These are phyloP conservation scores for Persicaria tinctoria DNA, from an alignment of 148 eudicot species.

Conservation along the genomic window DNA sequence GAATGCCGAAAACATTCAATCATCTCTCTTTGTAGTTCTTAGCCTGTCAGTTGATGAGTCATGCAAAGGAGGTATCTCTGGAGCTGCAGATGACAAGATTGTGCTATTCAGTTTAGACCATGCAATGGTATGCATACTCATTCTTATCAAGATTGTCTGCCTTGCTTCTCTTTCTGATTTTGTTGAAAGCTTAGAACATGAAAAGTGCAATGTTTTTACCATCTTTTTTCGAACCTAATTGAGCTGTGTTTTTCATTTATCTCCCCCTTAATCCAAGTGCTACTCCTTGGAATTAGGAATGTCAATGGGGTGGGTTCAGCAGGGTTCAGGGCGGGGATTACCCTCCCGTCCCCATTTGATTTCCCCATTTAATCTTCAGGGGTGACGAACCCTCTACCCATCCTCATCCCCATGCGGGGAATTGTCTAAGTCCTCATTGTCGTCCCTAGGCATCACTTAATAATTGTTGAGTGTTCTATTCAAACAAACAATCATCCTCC, in stretches of 20 bases:
- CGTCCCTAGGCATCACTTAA: not conserved
- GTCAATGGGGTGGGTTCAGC: too few species aligned
- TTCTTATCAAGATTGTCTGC: not conserved
- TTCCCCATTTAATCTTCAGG: too few species aligned
- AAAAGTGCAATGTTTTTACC: not conserved
- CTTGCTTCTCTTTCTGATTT: not conserved
- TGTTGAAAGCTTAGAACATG: not conserved
- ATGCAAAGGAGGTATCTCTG: conserved; percentile 76
- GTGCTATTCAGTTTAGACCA: conserved; percentile 48
- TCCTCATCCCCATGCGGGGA: too few species aligned
- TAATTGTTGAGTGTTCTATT: not conserved
- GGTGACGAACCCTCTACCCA: too few species aligned
- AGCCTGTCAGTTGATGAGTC: conserved; percentile 60
- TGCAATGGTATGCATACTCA: conserved; percentile 34
- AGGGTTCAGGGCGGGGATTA: too few species aligned
- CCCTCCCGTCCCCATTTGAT: too few species aligned
- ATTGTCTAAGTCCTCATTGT: too few species aligned
- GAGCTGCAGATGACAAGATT: conserved; percentile 78
- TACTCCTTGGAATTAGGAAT: too few species aligned
- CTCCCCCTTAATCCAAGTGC: not conserved
- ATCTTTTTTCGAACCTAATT: not conserved
- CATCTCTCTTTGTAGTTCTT: conserved; percentile 42
- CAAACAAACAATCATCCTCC: not conserved
- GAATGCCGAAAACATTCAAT: not conserved
- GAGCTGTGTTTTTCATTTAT: not conserved